phyloP scores from a whole-genome alignment of 2,329 filamentous ascomycete genomes.

The Aspergillus sp. region DNA sequence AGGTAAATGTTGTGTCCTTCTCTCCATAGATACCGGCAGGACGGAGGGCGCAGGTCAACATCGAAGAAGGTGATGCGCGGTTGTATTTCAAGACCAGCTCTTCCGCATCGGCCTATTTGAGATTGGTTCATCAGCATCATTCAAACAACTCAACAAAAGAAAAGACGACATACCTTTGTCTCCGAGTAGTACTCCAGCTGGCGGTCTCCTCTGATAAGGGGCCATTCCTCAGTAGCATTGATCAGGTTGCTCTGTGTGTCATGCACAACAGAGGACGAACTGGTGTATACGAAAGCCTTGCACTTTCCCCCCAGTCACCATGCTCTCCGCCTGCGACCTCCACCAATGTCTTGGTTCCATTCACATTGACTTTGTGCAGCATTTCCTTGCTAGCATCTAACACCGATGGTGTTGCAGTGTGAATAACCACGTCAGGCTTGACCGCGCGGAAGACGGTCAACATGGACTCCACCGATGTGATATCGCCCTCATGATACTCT shows the following conservation, averaged over 20 bases:
- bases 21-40: slow-evolving; percentile 89
- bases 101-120: slow-evolving; percentile 67
- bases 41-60: slow-evolving; percentile 76
- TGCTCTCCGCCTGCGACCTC: slow-evolving; percentile 65
- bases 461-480: slow-evolving; percentile 62
- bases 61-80: slow-evolving; percentile 50
- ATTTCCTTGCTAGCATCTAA: slow-evolving; percentile 52
- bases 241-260: slow-evolving; percentile 74
- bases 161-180: slow-evolving; percentile 64
- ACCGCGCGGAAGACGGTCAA: slow-evolving; percentile 59
- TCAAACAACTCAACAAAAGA: neutral
- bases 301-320: slow-evolving; percentile 55
- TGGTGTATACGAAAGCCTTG: slow-evolving; percentile 84
- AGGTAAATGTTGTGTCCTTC: slow-evolving; percentile 72
- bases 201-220: slow-evolving; percentile 64
- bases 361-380: slow-evolving; percentile 80
- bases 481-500: slow-evolving; percentile 71
- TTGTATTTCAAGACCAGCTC: slow-evolving; percentile 73
- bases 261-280: slow-evolving; percentile 78
- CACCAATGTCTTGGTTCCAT: slow-evolving; percentile 70
- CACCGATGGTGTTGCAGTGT: slow-evolving; percentile 72
- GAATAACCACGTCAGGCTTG: slow-evolving; percentile 78
- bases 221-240: slow-evolving; percentile 81
- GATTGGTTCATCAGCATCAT: slow-evolving; percentile 12
- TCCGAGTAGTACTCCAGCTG: slow-evolving; percentile 83